Evolutionary conservation across 345 rosid genomes (phyloP).

Genomic region (Dipteronia sinensis): DNA sequence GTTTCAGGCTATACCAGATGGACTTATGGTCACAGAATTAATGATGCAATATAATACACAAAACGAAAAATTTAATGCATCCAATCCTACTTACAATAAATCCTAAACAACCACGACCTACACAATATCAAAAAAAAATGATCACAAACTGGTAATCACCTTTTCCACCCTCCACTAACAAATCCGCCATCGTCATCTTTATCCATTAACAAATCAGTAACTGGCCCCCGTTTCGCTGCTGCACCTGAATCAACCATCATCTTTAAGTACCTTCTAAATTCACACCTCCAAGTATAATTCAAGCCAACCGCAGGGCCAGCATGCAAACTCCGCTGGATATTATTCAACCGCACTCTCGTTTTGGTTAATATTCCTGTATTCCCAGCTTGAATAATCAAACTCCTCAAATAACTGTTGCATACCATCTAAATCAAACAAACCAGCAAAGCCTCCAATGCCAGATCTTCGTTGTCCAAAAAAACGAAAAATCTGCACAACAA

Average conservation of each 20-base stretch:
- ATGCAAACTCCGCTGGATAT: slow-evolving; percentile 37
- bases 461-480: slow-evolving; percentile 27
- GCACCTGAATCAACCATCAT: slow-evolving; percentile 86
- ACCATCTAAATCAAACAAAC: slow-evolving; percentile 61
- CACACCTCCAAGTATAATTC: slow-evolving; percentile 33
- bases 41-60: not conserved
- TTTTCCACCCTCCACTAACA: slow-evolving; percentile 88
- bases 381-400: slow-evolving; percentile 65
- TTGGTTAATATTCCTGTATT: slow-evolving; percentile 43
- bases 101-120: not conserved
- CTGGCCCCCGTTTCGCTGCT: slow-evolving; percentile 42
- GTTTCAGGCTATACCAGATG: not conserved
- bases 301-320: slow-evolving; percentile 37
- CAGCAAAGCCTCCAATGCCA: slow-evolving; percentile 30
- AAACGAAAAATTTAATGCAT: not conserved
- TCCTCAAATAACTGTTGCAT: slow-evolving; percentile 66
- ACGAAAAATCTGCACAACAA: slow-evolving; percentile 23
- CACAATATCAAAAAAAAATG: not conserved
- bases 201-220: slow-evolving; percentile 43
- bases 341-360: slow-evolving; percentile 35
- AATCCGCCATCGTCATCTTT: slow-evolving; percentile 75
- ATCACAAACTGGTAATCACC: slow-evolving; percentile 42
- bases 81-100: not conserved
- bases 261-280: slow-evolving; percentile 32
- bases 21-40: not conserved